phyloP scores from a whole-genome alignment of 805 yeast species.

The Starmerella bombi region DNA sequence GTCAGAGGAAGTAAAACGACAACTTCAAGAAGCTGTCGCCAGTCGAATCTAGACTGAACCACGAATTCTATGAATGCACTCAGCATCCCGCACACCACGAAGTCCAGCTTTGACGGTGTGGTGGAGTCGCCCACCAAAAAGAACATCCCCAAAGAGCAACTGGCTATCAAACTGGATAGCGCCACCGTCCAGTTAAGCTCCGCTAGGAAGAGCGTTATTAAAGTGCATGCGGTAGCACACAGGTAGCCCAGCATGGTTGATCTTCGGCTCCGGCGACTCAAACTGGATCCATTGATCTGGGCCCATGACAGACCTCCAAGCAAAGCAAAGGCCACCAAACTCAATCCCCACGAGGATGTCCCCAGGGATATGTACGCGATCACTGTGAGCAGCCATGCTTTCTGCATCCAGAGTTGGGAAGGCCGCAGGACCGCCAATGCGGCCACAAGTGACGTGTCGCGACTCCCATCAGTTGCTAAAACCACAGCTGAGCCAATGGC shows the following conservation, averaged over 20 bases:
- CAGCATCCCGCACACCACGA: slow-evolving; percentile 4
- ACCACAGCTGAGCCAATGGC: slow-evolving; percentile 7
- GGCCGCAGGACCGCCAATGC: slow-evolving; percentile 13
- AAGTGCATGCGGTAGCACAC: not conserved
- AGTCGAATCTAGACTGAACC: slow-evolving; percentile 2
- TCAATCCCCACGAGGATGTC: not conserved
- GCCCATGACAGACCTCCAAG: not conserved
- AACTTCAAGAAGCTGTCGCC: slow-evolving; percentile 1
- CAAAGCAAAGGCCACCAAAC: not conserved
- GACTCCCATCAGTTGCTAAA: slow-evolving; percentile 1
- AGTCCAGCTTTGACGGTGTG: slow-evolving; percentile 4
- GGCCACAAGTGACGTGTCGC: slow-evolving; percentile 9
- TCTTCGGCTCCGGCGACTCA: not conserved
- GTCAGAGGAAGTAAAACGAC: slow-evolving; percentile 6
- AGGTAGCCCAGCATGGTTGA: not conserved
- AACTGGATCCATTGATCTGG: not conserved
- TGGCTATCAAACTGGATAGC: slow-evolving; percentile 4
- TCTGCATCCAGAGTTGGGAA: not conserved
- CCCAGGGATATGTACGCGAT: not conserved
- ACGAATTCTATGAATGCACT: slow-evolving; percentile 7
- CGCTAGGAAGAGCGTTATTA: not conserved
- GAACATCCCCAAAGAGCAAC: slow-evolving; percentile 9
- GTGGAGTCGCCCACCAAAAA: slow-evolving; percentile 9
- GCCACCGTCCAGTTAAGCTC: slow-evolving; percentile 5
- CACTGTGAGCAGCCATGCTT: not conserved